Evolutionary conservation across 164 flowering plant species (phyloP).

Genomic region (Macadamia integrifolia): DNA sequence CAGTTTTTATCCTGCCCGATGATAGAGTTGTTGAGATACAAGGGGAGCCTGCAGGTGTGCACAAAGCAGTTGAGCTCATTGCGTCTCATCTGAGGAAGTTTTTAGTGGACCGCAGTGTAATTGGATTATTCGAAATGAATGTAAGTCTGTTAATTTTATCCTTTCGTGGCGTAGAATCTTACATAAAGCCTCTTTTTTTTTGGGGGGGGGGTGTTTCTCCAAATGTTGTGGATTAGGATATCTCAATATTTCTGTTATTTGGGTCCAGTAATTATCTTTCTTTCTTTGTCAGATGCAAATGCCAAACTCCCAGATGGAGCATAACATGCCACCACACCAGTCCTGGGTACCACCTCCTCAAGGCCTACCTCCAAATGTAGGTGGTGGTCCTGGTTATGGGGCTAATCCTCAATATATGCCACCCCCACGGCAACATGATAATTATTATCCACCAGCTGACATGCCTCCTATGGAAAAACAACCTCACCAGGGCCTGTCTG

Average conservation of each 20-base stretch:
- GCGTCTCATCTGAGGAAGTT: conserved; percentile 84
- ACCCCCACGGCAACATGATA: conserved; percentile 71
- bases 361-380: conserved; percentile 50
- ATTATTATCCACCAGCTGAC: conserved; percentile 67
- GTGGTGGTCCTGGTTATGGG: conserved; percentile 62
- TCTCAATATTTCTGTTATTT: background rate
- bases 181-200: no score
- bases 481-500: conserved; percentile 63
- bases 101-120: conserved; percentile 84
- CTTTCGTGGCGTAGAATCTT: background rate
- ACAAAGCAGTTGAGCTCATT: conserved; percentile 76
- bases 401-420: conserved; percentile 69
- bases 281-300: conserved; percentile 56
- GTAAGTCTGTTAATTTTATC: conserved; percentile 29
- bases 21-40: conserved; percentile 89
- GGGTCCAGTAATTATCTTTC: background rate
- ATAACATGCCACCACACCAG: conserved; percentile 60
- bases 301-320: conserved; percentile 59
- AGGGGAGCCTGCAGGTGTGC: conserved; percentile 74
- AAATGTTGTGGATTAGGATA: background rate
- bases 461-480: conserved; percentile 73
- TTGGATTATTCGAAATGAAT: conserved; percentile 78
- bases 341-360: conserved; percentile 78
- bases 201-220: no score
- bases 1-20: conserved; percentile 80